Evolutionary conservation across 225 moss, liverwort and hornwort species (phyloP), one percentile per base, ranked within the genome.

Genomic region (Physcomitrium patens): DNA sequence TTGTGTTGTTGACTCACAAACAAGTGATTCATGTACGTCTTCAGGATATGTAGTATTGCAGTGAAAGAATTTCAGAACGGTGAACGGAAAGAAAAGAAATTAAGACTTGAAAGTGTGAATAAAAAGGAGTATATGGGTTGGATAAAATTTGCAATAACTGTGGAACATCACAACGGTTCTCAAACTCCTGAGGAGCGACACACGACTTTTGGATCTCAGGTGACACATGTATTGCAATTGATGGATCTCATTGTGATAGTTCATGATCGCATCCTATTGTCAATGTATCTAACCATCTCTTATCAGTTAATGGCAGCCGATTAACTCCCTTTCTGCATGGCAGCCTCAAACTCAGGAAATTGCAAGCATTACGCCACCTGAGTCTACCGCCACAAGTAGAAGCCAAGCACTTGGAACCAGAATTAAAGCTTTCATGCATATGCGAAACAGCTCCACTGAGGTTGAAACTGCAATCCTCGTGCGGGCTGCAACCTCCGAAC

Each of bases 301-400:
- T 19, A 28, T 65, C 24, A 8, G 13, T 44, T 24, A 15, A 8
- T 54, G 11, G 20, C 27, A 19, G 19, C 28, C 10, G 11, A 46
- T 81, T 63, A 71, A 60, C 18, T 60, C 13, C 23, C 20, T 61
- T 42, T 56, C 1, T 73, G 7, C 74, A 12, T 63, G 26, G 68
- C 82, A 87, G 87, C 77, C 84, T 24, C 72, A 76, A 60, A 87
- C 82, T 7, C 82, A 72, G 60, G 87, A 87, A 63, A 69, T 85
- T 63, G 75, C 74, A 47, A 82, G 63, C 27, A 77, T 48, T 67
- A 78, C 82, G 9, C 79, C 82, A 42, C 46, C 84, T 9, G 69
- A 68, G 10, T 68, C 82, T 13, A 51, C 54, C 4, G 46, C 69
- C 17, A n/a, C 75, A 48, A 72, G 73, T 17, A 15, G 43, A 8